phyloP scores from a whole-genome alignment of 306 rosid genomes.

The Cicer judaicum region DNA sequence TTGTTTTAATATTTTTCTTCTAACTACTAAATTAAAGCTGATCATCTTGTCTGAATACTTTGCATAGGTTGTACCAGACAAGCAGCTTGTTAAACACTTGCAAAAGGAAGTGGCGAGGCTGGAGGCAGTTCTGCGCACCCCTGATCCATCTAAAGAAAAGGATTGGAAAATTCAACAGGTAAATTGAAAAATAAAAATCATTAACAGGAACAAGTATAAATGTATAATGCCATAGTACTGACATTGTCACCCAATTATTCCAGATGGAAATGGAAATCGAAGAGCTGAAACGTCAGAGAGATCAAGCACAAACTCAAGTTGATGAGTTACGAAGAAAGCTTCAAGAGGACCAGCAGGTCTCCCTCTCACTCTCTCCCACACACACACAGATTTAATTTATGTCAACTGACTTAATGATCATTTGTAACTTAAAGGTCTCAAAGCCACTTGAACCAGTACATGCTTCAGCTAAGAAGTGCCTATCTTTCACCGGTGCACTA shows the following conservation, averaged over 20 bases:
- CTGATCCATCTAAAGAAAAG: conserved; percentile 85
- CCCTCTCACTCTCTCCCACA: neutral
- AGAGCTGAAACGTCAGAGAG: conserved; percentile 89
- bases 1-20: neutral
- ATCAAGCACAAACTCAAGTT: conserved; percentile 82
- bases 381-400: neutral
- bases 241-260: conserved; percentile 35
- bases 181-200: conserved; percentile 22
- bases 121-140: conserved; percentile 92
- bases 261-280: conserved; percentile 99
- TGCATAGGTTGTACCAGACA: conserved; percentile 85
- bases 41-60: conserved; percentile 13
- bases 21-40: neutral
- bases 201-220: conserved; percentile 18
- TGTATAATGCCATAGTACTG: conserved; percentile 30
- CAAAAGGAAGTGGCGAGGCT: conserved; percentile 98
- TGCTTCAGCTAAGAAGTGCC: conserved; percentile 84
- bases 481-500: conserved; percentile 75
- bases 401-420: conserved; percentile 26
- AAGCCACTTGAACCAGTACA: conserved; percentile 61
- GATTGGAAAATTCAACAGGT: conserved; percentile 97
- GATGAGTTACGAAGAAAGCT: conserved; percentile 81
- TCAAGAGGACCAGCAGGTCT: conserved; percentile 79
- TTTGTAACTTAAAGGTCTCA: conserved; percentile 60
- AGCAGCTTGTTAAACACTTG: conserved; percentile 92